A percentile compares a stretch with the other conserved stretches of the same genome.
Conservation (phyloP, 108 stramenopile species). For the Fistulifera pelliculosa region DNA sequence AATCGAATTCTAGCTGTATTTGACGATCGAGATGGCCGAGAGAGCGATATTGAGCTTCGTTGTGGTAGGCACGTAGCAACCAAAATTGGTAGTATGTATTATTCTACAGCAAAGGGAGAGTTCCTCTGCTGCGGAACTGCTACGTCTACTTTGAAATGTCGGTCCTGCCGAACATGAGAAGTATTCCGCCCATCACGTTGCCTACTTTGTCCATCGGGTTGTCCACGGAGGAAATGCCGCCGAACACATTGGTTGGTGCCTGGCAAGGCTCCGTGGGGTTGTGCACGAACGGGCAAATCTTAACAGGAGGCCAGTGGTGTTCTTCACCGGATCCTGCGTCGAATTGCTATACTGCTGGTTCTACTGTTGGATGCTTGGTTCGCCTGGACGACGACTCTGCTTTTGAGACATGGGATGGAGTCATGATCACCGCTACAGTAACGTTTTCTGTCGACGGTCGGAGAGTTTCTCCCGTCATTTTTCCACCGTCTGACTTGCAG, state of each 20-base stretch:
- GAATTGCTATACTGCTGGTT: slow-evolving; percentile 56
- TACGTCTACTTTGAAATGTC: slow-evolving; percentile 94
- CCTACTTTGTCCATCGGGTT: slow-evolving; percentile 80
- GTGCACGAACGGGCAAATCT: slow-evolving; percentile 88
- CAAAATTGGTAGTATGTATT: slow-evolving; percentile 81
- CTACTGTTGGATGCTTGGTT: slow-evolving; percentile 89
- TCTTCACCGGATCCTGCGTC: slow-evolving; percentile 44
- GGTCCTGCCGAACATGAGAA: slow-evolving; percentile 37
- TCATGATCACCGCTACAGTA: slow-evolving; percentile 76
- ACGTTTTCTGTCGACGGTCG: slow-evolving; percentile 84
- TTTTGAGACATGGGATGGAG: slow-evolving; percentile 86
- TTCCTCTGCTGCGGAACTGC: slow-evolving; percentile 86
- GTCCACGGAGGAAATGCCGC: slow-evolving; percentile 92
- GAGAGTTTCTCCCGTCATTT: slow-evolving; percentile 22
- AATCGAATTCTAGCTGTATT: slow-evolving; percentile 84
- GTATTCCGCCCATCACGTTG: slow-evolving; percentile 13
- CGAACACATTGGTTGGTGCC: slow-evolving; percentile 88
- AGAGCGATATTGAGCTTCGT: slow-evolving; percentile 61
- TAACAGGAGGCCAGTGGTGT: slow-evolving; percentile 74
- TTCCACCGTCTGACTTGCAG: neutral
- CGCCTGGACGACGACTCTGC: slow-evolving; percentile 82
- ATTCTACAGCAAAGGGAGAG: slow-evolving; percentile 83
- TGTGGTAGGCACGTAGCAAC: slow-evolving; percentile 85
- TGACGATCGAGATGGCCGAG: slow-evolving; percentile 54
- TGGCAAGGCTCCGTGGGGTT: slow-evolving; percentile 90